These are phyloP conservation scores for Pseudocercospora eumusae DNA, from an alignment of 2,329 filamentous ascomycete species.

Conservation along the genomic window DNA sequence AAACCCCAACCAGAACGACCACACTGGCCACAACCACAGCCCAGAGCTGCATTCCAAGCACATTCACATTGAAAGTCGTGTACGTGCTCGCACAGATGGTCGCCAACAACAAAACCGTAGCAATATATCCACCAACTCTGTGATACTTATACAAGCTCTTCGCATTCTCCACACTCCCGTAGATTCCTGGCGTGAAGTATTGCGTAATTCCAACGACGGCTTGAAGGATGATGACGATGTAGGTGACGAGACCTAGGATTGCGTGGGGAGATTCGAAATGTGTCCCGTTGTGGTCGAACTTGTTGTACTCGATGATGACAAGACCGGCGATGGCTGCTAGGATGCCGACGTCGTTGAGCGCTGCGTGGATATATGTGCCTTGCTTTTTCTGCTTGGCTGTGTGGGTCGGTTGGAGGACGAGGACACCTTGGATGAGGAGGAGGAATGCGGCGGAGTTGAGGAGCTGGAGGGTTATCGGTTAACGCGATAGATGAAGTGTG, in stretches of 20 bases:
- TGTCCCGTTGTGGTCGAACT: constrained; percentile 63
- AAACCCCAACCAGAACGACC: constrained; percentile 69
- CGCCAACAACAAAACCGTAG: constrained; percentile 69
- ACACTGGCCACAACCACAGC: constrained; percentile 66
- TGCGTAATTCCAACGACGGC: constrained; percentile 78
- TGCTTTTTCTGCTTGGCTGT: constrained; percentile 70
- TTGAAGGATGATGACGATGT: constrained; percentile 70
- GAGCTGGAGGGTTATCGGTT: constrained; percentile 33
- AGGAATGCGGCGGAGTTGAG: constrained; percentile 63
- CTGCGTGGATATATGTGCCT: constrained; percentile 66
- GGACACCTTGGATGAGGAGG: constrained; percentile 73
- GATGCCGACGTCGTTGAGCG: constrained; percentile 67
- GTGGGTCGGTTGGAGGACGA: constrained; percentile 85
- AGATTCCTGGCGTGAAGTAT: constrained; percentile 72
- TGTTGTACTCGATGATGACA: constrained; percentile 79
- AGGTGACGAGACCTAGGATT: constrained; percentile 76
- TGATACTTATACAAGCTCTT: constrained; percentile 91
- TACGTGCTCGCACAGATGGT: constrained; percentile 74
- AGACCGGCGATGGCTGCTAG: constrained; percentile 65
- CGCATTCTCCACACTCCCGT: constrained; percentile 76
- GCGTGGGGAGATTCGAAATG: constrained; percentile 83
- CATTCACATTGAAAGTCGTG: constrained; percentile 70
- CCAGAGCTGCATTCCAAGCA: constrained; percentile 75
- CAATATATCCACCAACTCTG: constrained; percentile 71
- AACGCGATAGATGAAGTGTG: not conserved